Conservation (phyloP, 1,284 basidiomycete species). For the Melampsora larici-populina region DNA sequence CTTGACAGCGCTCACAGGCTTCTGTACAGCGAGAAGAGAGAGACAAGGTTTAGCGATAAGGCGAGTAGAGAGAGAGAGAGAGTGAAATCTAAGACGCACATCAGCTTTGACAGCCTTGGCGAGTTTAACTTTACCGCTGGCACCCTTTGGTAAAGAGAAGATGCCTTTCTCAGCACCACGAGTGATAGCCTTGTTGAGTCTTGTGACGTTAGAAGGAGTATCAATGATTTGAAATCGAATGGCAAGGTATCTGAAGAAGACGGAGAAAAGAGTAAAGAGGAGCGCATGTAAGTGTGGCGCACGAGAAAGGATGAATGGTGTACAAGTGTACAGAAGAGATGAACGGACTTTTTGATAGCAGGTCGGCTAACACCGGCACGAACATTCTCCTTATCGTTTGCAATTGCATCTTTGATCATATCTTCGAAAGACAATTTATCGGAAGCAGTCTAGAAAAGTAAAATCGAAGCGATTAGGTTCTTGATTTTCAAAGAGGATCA, state of each 20-base stretch:
- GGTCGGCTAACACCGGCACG: slow-evolving; percentile 39
- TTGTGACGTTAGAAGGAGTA: slow-evolving; percentile 31
- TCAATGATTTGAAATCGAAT: slow-evolving; percentile 40
- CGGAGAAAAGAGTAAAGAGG: not conserved
- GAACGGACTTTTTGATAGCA: slow-evolving; percentile 34
- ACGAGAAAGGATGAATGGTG: not conserved
- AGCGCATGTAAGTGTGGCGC: not conserved
- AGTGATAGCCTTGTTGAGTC: slow-evolving; percentile 33
- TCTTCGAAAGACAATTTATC: slow-evolving; percentile 29
- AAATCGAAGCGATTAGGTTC: not conserved
- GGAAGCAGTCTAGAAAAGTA: not conserved
- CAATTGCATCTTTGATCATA: slow-evolving; percentile 41
- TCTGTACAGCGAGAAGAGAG: not conserved
- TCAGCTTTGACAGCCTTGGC: slow-evolving; percentile 20
- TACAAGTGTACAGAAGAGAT: not conserved
- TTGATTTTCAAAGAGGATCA: not conserved
- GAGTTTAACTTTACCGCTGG: slow-evolving; percentile 47
- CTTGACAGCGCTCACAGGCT: slow-evolving; percentile 33
- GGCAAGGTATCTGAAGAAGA: slow-evolving; percentile 25
- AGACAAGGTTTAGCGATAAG: not conserved
- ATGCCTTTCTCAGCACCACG: slow-evolving; percentile 45
- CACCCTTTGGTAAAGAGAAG: slow-evolving; percentile 47
- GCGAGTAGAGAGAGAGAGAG: not conserved
- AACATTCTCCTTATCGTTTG: slow-evolving; percentile 41
- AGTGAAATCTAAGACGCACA: slow-evolving; percentile 26